A percentile compares a stretch with the other conserved stretches of the same genome.
These are phyloP conservation scores for Boletus edulis DNA, from an alignment of 768 basidiomycete species.

Conservation along the genomic window DNA sequence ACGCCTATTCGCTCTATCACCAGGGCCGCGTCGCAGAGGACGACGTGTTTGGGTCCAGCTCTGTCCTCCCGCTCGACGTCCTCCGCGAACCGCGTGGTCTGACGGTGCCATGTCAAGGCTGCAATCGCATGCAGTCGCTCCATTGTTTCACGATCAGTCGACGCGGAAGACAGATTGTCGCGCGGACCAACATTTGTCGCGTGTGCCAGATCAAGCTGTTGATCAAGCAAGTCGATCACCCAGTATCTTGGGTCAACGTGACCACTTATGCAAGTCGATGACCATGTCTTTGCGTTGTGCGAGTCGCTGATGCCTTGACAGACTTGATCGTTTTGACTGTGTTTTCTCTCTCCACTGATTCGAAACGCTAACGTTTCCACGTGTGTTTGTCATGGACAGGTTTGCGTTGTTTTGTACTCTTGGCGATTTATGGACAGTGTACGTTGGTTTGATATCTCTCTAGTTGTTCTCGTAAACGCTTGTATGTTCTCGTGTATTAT, in stretches of 20 bases:
- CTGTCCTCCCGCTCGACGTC: constrained; percentile 27
- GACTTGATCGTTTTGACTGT: constrained; percentile 1
- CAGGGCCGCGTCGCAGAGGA: constrained; percentile 27
- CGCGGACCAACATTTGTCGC: constrained; percentile 25
- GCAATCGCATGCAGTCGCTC: constrained; percentile 28
- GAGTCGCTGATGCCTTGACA: constrained; percentile 11
- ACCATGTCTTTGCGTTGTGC: too few species aligned
- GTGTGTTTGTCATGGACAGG: neutral
- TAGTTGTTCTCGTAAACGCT: neutral
- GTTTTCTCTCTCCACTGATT: neutral
- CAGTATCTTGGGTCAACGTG: constrained; percentile 22
- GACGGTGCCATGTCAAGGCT: constrained; percentile 24
- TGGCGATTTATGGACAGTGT: too few species aligned
- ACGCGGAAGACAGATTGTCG: constrained; percentile 17
- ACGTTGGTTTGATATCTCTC: neutral
- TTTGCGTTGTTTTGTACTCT: neutral
- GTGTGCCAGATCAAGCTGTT: constrained; percentile 32
- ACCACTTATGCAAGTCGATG: constrained; percentile 13
- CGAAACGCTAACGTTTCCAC: neutral
- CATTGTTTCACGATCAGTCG: constrained; percentile 22
- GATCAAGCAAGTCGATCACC: constrained; percentile 21
- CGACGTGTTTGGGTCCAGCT: constrained; percentile 21
- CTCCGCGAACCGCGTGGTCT: constrained; percentile 25
- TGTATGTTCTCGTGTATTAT: neutral
- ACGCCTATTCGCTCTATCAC: constrained; percentile 26